phyloP scores from a whole-genome alignment of 208 protist species.

The Acanthamoeba triangularis region DNA sequence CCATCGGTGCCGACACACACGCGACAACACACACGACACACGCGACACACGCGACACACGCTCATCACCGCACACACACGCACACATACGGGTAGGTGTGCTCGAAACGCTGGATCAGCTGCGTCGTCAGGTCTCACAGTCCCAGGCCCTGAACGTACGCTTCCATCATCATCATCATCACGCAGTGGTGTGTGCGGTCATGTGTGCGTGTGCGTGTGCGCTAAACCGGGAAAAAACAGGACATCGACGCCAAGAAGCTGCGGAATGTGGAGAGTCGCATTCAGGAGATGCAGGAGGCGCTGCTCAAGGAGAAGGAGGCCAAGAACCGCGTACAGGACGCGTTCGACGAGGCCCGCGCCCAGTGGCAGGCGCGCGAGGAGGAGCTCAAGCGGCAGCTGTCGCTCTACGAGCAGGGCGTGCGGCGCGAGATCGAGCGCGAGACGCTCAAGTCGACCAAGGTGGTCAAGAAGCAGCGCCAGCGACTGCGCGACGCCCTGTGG shows the following conservation, averaged over 20 bases:
- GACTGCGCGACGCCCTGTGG: background rate
- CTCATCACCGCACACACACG: too few relatives aligned
- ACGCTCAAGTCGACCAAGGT: constrained; percentile 19
- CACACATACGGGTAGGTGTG: background rate
- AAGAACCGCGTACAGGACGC: constrained; percentile 6
- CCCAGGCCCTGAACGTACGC: background rate
- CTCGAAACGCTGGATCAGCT: background rate
- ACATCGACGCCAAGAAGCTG: constrained; percentile 17
- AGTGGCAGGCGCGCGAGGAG: background rate
- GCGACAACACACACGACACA: too few relatives aligned
- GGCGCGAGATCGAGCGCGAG: constrained; percentile 1
- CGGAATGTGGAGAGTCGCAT: constrained; percentile 22
- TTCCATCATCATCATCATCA: background rate
- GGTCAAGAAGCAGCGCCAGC: background rate
- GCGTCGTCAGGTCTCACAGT: background rate
- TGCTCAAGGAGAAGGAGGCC: constrained; percentile 21
- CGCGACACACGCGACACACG: too few relatives aligned
- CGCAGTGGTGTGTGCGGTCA: background rate
- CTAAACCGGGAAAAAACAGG: background rate
- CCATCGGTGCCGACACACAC: background rate
- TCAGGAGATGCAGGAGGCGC: constrained; percentile 10
- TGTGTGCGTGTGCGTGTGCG: background rate
- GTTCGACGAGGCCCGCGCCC: background rate
- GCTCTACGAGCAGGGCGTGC: constrained; percentile 26
- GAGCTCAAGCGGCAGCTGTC: constrained; percentile 19